Base-by-base conservation (phyloP, 202 grass and related monocot genomes). In the Dendrocalamus latiflorus region DNA sequence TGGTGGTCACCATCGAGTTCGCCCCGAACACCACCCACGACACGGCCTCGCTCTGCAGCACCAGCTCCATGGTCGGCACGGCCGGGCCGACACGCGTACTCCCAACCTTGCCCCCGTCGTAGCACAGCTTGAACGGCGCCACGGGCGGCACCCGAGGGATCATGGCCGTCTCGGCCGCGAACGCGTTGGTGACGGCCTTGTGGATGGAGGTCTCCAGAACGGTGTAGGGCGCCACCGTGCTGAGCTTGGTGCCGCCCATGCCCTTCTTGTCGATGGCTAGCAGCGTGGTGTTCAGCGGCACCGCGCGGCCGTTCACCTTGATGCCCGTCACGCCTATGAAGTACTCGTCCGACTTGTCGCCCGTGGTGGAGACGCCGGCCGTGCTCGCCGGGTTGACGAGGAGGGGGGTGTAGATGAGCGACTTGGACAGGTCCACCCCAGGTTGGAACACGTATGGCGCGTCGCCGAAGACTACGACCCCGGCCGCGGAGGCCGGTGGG, bases 321-420 rank as follows among this genome's bases (percentile, higher is more conserved):
- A 97, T 87, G 13, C 20, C 78, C 56, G 57, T 92, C 16, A 97
- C 77, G 59, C 83, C 90, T 34, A 97, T 62, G 84, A 97, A 97
- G 80, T 97, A 92, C 78, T 97, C 94, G 37, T 60, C 75, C 1
- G 91, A 97, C 59, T 90, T 90, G 68, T 91, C 94, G 1, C 86
- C 77, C 4, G 20, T 16, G 33, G 83, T 26, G 8, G 72, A 94
- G 28, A 74, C 63, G 8, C 79, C 91, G 3, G 83, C 89, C 25
- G 91, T 97, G 89, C 91, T 97, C 50, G 86, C 91, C 63, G 90
- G 92, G 57, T 92, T 94, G 77, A 97, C 16, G 72, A 97, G 77
- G 10, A 97, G 90, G 3, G 88, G 89, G 1, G 91, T 97, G 83
- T 97, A 92, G 36, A 25, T 8, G 41, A 97, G 94, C 54, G 83